Evolutionary conservation across 495 filamentous ascomycete species (phyloP), one percentile per base, ranked within the genome.

Genomic region (Hypoxylon subgilvum): DNA sequence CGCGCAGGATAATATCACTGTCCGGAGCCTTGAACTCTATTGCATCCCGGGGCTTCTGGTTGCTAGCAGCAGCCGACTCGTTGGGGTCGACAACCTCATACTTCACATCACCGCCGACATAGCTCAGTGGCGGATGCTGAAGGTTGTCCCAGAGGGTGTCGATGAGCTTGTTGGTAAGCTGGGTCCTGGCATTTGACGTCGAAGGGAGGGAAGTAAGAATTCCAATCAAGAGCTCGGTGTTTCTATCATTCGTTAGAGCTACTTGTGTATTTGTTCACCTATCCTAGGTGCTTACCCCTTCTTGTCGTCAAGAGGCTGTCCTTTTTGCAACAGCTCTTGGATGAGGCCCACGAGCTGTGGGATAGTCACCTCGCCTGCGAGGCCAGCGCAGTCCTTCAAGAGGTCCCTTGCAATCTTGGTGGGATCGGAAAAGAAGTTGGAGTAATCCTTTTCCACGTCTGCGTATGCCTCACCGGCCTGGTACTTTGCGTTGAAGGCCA

Each of bases 91-190:
- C 67, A 14, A 70, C 63, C 21, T 71, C 61, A 25, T 72, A 74
- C 40, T 63, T 66, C 17, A 69, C 61, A 46, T 71, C 46, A 39
- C 68, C 53, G 5, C 73, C 71, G 31, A 83, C 77, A 60, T 77
- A 88, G 61, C 80, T 84, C 39, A 79, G 64, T 6, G 87, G 88
- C 10, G 87, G 88, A 65, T 90, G 88, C 55, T 87, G 74, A 30
- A 91, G 70, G 42, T 86, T 87, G 55, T 81, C 77, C 87, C 87
- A 91, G 5, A 90, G 73, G 18, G 81, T 74, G 25, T 79, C 79
- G 30, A 90, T 75, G 54, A 90, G 83, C 6, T 72, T 68, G 59
- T 84, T 19, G 13, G 84, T 89, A 32, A 90, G 60, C 4, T 76
- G 71, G 22, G 67, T 76, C 12, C 81, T 72, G 34, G 76, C 70